Base-by-base conservation (phyloP, 83 land plant species). In the Diphasiastrum complanatum region DNA sequence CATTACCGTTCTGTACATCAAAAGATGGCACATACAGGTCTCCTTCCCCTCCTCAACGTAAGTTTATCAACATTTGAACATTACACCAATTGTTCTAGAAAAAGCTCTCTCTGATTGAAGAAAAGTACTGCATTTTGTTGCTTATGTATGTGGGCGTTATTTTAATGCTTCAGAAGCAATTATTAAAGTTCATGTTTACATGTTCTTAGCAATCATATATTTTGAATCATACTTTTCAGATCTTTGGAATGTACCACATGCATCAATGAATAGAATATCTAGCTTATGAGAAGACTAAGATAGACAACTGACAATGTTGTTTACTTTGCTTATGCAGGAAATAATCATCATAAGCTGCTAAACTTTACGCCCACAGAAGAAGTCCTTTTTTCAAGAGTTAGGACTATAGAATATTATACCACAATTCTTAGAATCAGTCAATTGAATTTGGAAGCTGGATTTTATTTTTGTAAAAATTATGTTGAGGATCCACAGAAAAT, bases 361-460 rank as follows among this genome's bases (percentile, higher is more conserved):
- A 74, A 71, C 27, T 51, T 74, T 62, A 67, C 36, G 52, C 70
- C 74, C 5, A 57, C 71, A 20, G 84, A 81, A 60, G 60, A 66
- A 28, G 67, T 74, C 25, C 33, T 81, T 6, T 81, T 81, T 51
- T 55, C 69, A 18, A 81, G 67, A 62, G 84, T 81, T 5, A 30
- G 60, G 36, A 81, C 80, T 2, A 77, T 76, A 19, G 84, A 81
- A 28, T 81, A 81, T 54, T 81, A 81, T 65, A 81, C 84, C 19
- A 81, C 84, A n/a, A 71, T 81, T 12, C 28, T 77, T 63, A 73
- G 70, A 54, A 73, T 81, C 34, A 69, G 61, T 48, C 77, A 80
- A 20, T 65, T 81, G 2, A 73, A 81, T 34, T 43, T 81, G 38
- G 75, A 77, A 10, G 26, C 53, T 0, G 84, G 84, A 1, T 81